Percentiles rank a stretch among this genome's conserved stretches.
Evolutionary conservation across 768 basidiomycete species (phyloP).

Genomic region (Auricularia sp.): DNA sequence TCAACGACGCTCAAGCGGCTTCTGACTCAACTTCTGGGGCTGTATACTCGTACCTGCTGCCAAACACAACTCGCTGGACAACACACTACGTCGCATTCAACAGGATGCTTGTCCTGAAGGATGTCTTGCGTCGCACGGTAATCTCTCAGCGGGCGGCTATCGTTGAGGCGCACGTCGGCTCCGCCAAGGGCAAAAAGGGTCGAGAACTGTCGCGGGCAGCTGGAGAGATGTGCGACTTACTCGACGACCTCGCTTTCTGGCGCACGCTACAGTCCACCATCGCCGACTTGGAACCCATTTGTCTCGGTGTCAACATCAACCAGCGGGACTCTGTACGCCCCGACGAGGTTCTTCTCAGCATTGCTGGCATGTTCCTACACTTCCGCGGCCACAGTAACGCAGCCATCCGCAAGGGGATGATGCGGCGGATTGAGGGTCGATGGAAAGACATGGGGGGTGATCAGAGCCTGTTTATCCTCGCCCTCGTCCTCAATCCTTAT

Average conservation of each 20-base stretch:
- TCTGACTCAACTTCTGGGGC: constrained; percentile 2
- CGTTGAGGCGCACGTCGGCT: not conserved
- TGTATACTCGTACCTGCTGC: constrained; percentile 18
- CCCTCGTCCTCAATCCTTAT: not conserved
- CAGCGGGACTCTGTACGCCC: not conserved
- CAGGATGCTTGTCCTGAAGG: constrained; percentile 17
- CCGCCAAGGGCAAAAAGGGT: not conserved
- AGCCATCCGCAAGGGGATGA: not conserved
- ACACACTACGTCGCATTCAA: constrained; percentile 14
- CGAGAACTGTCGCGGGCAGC: not conserved
- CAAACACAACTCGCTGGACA: constrained; percentile 28
- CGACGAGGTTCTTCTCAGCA: not conserved
- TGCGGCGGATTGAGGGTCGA: not conserved
- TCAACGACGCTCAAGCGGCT: constrained; percentile 17
- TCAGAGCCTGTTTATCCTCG: not conserved
- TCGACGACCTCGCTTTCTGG: not conserved
- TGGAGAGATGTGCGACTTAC: not conserved
- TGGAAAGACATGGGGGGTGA: not conserved
- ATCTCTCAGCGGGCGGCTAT: not conserved
- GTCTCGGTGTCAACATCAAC: not conserved
- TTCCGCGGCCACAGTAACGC: not conserved
- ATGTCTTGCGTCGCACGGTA: constrained; percentile 5
- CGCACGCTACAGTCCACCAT: not conserved
- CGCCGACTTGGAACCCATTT: not conserved
- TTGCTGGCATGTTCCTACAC: not conserved